Conservation (phyloP, 2,329 filamentous ascomycete species). For the Fusarium mexicanum region DNA sequence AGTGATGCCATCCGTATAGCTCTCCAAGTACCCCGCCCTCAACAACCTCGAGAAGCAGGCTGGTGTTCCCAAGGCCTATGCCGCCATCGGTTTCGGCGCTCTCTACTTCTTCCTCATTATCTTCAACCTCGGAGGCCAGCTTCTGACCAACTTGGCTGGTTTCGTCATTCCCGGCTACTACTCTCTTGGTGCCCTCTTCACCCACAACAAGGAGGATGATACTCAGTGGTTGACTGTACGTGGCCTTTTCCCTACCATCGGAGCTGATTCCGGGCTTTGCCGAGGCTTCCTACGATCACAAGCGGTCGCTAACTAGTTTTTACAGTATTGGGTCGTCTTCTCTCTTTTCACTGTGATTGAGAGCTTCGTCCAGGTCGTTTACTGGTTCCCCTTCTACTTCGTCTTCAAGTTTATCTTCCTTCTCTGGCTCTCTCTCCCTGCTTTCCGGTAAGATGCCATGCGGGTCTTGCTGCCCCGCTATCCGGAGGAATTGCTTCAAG, state of each 20-base stretch:
- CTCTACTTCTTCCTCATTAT: conserved; percentile 92
- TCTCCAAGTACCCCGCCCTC: conserved; percentile 85
- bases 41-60: conserved; percentile 89
- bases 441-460: conserved; percentile 77
- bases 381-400: conserved; percentile 99
- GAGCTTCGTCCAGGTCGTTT: conserved; percentile 84
- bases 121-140: conserved; percentile 90
- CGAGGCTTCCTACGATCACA: background rate
- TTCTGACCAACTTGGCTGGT: conserved; percentile 86
- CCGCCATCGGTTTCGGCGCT: conserved; percentile 76
- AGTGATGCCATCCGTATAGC: conserved; percentile 59
- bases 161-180: conserved; percentile 88
- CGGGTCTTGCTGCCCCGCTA: conserved; percentile 12
- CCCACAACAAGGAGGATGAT: conserved; percentile 75
- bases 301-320: conserved; percentile 47
- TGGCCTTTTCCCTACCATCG: conserved; percentile 31
- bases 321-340: conserved; percentile 87
- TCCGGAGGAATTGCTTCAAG: conserved; percentile 2
- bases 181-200: conserved; percentile 82
- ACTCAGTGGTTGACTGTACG: conserved; percentile 82
- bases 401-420: conserved; percentile 99
- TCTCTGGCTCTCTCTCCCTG: conserved; percentile 96
- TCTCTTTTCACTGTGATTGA: conserved; percentile 84
- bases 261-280: conserved; percentile 4
- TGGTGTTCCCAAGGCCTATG: conserved; percentile 85